Base-by-base conservation (phyloP, 805 yeast species). In the Suhomyces kilbournensis region DNA sequence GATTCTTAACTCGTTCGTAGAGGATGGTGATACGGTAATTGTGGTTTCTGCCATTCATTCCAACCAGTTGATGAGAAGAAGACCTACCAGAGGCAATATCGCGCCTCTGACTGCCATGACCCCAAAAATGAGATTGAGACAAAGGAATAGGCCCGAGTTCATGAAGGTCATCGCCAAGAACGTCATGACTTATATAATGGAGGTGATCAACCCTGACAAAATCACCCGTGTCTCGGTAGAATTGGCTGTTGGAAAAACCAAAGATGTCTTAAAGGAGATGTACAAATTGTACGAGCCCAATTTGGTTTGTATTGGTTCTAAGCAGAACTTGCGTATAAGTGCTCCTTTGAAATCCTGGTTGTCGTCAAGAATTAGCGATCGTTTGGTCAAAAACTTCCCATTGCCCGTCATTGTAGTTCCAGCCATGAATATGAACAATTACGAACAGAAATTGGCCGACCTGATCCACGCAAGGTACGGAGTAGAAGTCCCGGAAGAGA, bases 341-440 rank as follows among this genome's bases (percentile, higher is more conserved):
- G 83, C 83, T 0, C 84, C 86, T 2, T 71, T 82, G 22, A 71
- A 79, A 53, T 76, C 85, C 22, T 82, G 90, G 87, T 70, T 70
- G 40, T 80, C 87, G 4, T 78, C 85, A 28, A 80, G 86, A 56
- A 67, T 86, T 39, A 78, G 87, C 22, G 89, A 85, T 62, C 70
- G 88, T 47, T 71, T 85, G 45, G 86, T 86, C 26, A 83, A 82
- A 60, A 80, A 79, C 59, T 83, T 78, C 57, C 83, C 85, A 3
- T 76, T 85, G 14, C 91, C 92, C 0, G 79, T 83, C n/a, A 75
- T 86, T 22, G 79, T 85, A 47, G 85, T 82, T 0, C 88, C 91
- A 1, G 83, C 88, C 2, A 64, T 72, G 55, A 82, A 83, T 51
- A 76, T 82, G 82, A 71, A 72, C 44, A 56, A 66, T n/a, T 84